Percentiles rank a stretch among this genome's conserved stretches.
Evolutionary conservation across 2,329 filamentous ascomycete species (phyloP).

Genomic region (Diplodia seriata): DNA sequence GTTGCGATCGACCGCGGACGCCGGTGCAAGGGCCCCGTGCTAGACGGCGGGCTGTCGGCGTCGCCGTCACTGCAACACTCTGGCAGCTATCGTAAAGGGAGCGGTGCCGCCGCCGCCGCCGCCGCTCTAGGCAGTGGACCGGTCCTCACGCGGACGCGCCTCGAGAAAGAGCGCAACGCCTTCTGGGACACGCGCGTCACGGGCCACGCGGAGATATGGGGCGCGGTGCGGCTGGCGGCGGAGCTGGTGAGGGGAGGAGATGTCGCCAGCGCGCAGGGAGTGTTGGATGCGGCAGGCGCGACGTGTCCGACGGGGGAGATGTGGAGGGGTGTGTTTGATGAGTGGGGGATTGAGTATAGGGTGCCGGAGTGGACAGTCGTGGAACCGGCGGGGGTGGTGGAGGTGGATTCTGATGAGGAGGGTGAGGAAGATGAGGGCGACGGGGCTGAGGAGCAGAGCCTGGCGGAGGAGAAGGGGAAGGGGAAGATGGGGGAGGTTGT

Average conservation of each 20-base stretch:
- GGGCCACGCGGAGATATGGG: conserved; percentile 80
- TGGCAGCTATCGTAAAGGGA: background rate
- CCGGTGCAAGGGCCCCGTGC: conserved; percentile 21
- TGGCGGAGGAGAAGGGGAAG: conserved; percentile 45
- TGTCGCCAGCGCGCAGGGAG: conserved; percentile 70
- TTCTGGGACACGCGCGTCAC: conserved; percentile 93
- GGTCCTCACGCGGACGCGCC: conserved; percentile 62
- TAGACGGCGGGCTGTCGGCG: conserved; percentile 25
- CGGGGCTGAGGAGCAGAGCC: conserved; percentile 33
- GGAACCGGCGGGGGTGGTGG: conserved; percentile 51
- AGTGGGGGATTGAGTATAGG: conserved; percentile 52
- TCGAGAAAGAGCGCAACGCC: conserved; percentile 75
- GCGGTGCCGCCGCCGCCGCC: background rate
- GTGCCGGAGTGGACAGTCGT: conserved; percentile 55
- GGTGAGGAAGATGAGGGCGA: conserved; percentile 34
- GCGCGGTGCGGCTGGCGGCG: conserved; percentile 71
- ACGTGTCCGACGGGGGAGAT: conserved; percentile 54
- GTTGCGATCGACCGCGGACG: conserved; percentile 17
- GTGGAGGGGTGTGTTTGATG: conserved; percentile 54
- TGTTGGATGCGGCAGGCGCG: conserved; percentile 75
- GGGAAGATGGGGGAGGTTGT: conserved; percentile 41
- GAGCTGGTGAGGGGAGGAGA: conserved; percentile 67
- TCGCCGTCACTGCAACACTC: conserved; percentile 13
- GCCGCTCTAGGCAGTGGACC: conserved; percentile 56
- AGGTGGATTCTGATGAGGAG: conserved; percentile 41